phyloP scores from a whole-genome alignment of 345 rosid genomes.

The Crucihimalaya himalaica region DNA sequence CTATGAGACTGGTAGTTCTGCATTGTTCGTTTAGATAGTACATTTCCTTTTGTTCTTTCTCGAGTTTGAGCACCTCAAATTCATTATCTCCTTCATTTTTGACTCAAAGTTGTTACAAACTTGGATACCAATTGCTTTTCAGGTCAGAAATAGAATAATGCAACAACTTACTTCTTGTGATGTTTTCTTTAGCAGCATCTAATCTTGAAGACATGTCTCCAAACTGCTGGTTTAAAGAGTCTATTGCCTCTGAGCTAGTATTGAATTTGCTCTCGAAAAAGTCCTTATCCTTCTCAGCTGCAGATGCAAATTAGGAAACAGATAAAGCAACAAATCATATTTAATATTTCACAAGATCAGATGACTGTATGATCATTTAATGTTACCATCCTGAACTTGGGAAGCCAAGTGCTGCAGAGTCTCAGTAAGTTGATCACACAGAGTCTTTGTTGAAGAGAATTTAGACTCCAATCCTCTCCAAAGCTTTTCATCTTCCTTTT shows the following conservation, averaged over 20 bases:
- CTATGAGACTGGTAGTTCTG: constrained; percentile 51
- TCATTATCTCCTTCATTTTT: constrained; percentile 61
- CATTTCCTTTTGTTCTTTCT: constrained; percentile 58
- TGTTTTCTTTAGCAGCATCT: constrained; percentile 54
- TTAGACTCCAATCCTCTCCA: constrained; percentile 93
- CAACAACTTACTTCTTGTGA: constrained; percentile 57
- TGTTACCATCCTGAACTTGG: constrained; percentile 81
- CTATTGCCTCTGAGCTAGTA: constrained; percentile 33
- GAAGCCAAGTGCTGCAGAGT: constrained; percentile 73
- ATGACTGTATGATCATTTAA: neutral
- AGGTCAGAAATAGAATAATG: neutral
- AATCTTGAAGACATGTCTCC: constrained; percentile 27
- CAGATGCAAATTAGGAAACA: constrained; percentile 31
- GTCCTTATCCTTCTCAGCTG: constrained; percentile 62
- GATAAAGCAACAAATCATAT: constrained; percentile 10
- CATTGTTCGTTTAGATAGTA: constrained; percentile 49
- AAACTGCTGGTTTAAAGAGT: constrained; percentile 36
- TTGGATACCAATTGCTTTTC: neutral
- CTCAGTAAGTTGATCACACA: constrained; percentile 84
- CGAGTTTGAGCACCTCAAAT: constrained; percentile 59
- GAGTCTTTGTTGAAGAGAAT: constrained; percentile 76
- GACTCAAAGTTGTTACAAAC: constrained; percentile 23
- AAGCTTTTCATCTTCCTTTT: constrained; percentile 88
- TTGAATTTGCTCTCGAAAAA: constrained; percentile 29
- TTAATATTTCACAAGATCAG: neutral